phyloP scores from a whole-genome alignment of 2,329 filamentous ascomycete genomes.

The Colletotrichum echinochloae region DNA sequence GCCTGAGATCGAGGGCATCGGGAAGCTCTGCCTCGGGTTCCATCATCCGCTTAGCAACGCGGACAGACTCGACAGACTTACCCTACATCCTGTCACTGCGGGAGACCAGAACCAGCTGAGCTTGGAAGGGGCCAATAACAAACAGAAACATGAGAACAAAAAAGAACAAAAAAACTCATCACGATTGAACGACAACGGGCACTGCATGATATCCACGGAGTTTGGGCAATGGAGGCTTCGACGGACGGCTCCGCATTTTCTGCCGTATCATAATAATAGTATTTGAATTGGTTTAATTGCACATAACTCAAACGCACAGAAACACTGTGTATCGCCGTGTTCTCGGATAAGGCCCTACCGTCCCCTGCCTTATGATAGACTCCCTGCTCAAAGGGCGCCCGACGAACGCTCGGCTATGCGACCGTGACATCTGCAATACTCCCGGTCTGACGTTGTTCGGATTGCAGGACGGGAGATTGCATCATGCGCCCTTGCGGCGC shows the following conservation, averaged over 20 bases:
- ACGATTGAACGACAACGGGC: constrained; percentile 36
- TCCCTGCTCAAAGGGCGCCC: background rate
- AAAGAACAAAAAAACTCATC: constrained; percentile 2
- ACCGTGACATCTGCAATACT: constrained; percentile 14
- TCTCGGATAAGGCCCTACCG: background rate
- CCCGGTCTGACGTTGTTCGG: background rate
- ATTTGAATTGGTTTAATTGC: constrained; percentile 35
- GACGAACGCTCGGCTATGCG: background rate
- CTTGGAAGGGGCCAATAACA: background rate
- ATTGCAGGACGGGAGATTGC: constrained; percentile 7
- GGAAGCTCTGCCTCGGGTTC: constrained; percentile 51
- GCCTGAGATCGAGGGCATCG: constrained; percentile 53
- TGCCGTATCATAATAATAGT: too few species aligned
- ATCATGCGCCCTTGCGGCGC: constrained; percentile 7
- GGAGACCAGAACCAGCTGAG: constrained; percentile 38
- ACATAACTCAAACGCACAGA: background rate
- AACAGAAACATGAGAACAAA: background rate
- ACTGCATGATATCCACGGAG: constrained; percentile 39
- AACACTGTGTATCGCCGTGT: background rate
- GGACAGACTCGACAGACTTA: constrained; percentile 48
- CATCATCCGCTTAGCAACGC: constrained; percentile 62
- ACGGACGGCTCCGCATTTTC: background rate
- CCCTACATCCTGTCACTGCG: constrained; percentile 49
- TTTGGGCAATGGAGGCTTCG: constrained; percentile 1
- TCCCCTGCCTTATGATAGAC: background rate